Conservation (phyloP, 192 early-diverging fungal genomes). For the Gamsiella multidivaricata region DNA sequence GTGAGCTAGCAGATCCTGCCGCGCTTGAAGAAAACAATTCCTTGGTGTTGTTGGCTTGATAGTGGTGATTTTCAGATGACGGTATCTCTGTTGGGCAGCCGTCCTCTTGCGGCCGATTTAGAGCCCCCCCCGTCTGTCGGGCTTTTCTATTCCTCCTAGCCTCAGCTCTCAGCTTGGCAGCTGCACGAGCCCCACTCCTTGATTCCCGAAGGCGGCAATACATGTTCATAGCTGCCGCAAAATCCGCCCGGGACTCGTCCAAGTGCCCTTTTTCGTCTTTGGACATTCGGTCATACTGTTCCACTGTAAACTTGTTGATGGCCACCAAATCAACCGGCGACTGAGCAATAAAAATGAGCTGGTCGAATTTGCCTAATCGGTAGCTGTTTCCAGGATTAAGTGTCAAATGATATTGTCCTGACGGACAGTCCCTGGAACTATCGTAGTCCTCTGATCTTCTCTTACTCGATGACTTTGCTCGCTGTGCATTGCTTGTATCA, state of each 20-base stretch:
- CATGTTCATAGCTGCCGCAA: slow-evolving; percentile 29
- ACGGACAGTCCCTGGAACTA: neutral
- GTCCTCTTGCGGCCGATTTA: neutral
- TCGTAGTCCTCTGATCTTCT: neutral
- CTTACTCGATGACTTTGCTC: neutral
- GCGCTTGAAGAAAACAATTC: neutral
- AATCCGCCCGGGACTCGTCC: slow-evolving; percentile 13
- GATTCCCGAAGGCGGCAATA: slow-evolving; percentile 21
- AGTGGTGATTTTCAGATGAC: too few relatives aligned
- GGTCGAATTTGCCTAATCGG: slow-evolving; percentile 55
- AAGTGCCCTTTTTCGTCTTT: slow-evolving; percentile 18
- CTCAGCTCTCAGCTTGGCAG: slow-evolving; percentile 16
- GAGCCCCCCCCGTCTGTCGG: neutral
- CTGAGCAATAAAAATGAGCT: slow-evolving; percentile 67
- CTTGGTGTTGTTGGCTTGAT: neutral
- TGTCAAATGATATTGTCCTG: slow-evolving; percentile 54
- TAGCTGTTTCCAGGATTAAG: slow-evolving; percentile 73
- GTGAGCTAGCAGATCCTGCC: neutral
- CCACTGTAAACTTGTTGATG: slow-evolving; percentile 42
- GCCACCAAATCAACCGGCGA: slow-evolving; percentile 57
- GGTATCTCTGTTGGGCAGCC: too few relatives aligned
- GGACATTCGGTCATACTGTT: slow-evolving; percentile 37
- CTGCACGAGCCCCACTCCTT: slow-evolving; percentile 18
- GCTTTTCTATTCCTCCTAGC: slow-evolving; percentile 1
- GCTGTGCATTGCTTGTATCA: neutral